Percentiles rank a stretch among this genome's conserved stretches.
phyloP scores from a whole-genome alignment of 148 eudicot species.

The Silene conica region DNA sequence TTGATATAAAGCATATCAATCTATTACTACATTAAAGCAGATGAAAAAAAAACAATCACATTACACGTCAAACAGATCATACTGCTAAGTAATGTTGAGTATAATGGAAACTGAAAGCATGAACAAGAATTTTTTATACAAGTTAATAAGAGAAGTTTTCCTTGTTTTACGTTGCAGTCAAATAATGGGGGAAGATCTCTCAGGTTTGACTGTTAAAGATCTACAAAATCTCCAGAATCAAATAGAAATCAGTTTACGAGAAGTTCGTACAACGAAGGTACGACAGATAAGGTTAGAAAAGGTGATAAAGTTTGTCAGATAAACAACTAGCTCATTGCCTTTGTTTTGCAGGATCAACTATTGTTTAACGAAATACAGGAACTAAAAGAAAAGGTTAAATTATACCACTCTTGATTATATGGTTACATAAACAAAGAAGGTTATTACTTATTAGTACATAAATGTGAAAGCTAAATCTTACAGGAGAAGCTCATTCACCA shows the following conservation, averaged over 20 bases:
- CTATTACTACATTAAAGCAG: not conserved
- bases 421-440: not conserved
- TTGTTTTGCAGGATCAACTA: conserved; percentile 57
- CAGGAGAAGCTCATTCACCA: conserved; percentile 61
- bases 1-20: not conserved
- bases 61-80: not conserved
- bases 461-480: conserved; percentile 16
- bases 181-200: conserved; percentile 51
- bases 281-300: not conserved
- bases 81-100: not conserved
- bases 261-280: conserved; percentile 42
- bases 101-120: not conserved
- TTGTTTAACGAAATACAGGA: conserved; percentile 59
- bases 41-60: not conserved
- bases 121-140: not conserved
- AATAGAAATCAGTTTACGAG: conserved; percentile 39
- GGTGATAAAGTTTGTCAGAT: not conserved
- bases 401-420: not conserved
- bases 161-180: conserved; percentile 26
- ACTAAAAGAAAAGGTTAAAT: conserved; percentile 53
- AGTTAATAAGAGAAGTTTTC: not conserved
- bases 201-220: conserved; percentile 40
- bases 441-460: conserved; percentile 17
- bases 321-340: conserved; percentile 3
- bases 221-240: conserved; percentile 44